Conservation (phyloP, 805 yeast genomes). For the Jamesozyma gamospora region DNA sequence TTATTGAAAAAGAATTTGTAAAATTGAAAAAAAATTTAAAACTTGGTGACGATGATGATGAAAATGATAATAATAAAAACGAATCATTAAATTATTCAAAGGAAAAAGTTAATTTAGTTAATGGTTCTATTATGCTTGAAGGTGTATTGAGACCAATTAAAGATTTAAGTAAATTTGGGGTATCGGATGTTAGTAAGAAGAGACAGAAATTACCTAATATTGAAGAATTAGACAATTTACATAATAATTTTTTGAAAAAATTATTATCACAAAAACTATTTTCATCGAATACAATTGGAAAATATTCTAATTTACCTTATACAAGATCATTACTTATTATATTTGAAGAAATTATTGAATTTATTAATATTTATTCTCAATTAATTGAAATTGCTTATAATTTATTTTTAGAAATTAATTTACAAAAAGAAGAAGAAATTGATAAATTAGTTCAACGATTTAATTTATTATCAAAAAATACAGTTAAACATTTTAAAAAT, state of each 20-base stretch:
- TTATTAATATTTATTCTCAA: constrained; percentile 31
- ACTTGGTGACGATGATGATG: constrained; percentile 16
- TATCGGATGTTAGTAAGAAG: not conserved
- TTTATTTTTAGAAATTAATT: constrained; percentile 25
- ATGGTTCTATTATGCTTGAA: constrained; percentile 19
- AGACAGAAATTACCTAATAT: constrained; percentile 26
- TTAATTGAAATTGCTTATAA: constrained; percentile 31
- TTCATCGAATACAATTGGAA: constrained; percentile 22
- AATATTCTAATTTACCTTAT: constrained; percentile 32
- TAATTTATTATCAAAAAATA: constrained; percentile 32
- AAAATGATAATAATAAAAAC: constrained; percentile 29
- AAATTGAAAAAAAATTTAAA: constrained; percentile 28
- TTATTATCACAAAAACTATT: constrained; percentile 20
- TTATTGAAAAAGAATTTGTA: constrained; percentile 26
- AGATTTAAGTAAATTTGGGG: constrained; percentile 9
- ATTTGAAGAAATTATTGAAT: constrained; percentile 31
- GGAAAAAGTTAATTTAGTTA: constrained; percentile 10
- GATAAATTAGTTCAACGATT: constrained; percentile 24
- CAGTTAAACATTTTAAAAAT: constrained; percentile 34
- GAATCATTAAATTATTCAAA: constrained; percentile 1
- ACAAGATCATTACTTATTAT: constrained; percentile 35
- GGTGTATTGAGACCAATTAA: constrained; percentile 26
- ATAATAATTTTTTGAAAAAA: constrained; percentile 25
- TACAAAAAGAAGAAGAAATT: constrained; percentile 19
- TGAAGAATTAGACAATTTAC: constrained; percentile 39